A percentile compares a stretch with the other conserved stretches of the same genome.
Conservation (phyloP, 2,329 filamentous ascomycete species). For the Fusarium cyanostomum region DNA sequence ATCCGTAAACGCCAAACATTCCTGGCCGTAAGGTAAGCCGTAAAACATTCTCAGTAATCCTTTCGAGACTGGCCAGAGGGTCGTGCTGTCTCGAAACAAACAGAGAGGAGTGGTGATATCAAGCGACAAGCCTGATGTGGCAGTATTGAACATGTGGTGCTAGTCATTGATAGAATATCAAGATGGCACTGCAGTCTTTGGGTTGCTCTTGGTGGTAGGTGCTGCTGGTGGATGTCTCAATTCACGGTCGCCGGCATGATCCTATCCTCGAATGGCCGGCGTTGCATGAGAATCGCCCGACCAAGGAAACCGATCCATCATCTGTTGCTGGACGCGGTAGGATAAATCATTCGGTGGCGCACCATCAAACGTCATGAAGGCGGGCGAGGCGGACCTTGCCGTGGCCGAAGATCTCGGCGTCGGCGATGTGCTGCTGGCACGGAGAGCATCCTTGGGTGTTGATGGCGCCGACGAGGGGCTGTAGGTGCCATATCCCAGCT, state of each 20-base stretch:
- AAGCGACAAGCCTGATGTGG: neutral
- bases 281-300: slow-evolving; percentile 58
- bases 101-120: slow-evolving; percentile 26
- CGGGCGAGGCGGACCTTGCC: slow-evolving; percentile 55
- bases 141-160: slow-evolving; percentile 12
- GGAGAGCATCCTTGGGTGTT: slow-evolving; percentile 43
- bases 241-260: slow-evolving; percentile 27
- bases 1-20: slow-evolving; percentile 40
- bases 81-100: slow-evolving; percentile 34
- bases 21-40: slow-evolving; percentile 30
- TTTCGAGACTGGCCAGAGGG: slow-evolving; percentile 18
- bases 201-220: slow-evolving; percentile 11
- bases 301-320: slow-evolving; percentile 59
- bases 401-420: slow-evolving; percentile 50
- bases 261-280: slow-evolving; percentile 58
- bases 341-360: slow-evolving; percentile 55
- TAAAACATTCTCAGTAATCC: slow-evolving; percentile 28
- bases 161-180: slow-evolving; percentile 17
- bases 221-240: slow-evolving; percentile 11
- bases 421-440: slow-evolving; percentile 39
- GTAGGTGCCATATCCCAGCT: slow-evolving; percentile 29
- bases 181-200: slow-evolving; percentile 27
- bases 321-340: slow-evolving; percentile 52
- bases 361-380: slow-evolving; percentile 58
- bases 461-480: slow-evolving; percentile 32